Percentiles rank a stretch among this genome's conserved stretches.
phyloP scores from a whole-genome alignment of 2,329 filamentous ascomycete genomes.

The Metarhizium rileyi region DNA sequence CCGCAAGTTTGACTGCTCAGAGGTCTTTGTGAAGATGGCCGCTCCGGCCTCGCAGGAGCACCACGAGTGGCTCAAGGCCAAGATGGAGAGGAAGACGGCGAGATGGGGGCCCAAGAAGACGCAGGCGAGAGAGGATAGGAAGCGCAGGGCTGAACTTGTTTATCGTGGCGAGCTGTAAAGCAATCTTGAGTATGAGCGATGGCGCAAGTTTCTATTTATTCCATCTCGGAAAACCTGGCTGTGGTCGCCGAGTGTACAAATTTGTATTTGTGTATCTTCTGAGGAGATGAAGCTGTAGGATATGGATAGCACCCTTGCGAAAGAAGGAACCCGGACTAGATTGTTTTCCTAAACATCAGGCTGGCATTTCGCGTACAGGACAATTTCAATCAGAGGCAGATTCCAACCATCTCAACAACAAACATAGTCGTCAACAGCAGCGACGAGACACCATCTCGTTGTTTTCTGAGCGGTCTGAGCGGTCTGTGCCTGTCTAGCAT shows the following conservation, averaged over 20 bases:
- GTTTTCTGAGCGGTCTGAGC: not conserved
- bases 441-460: not conserved
- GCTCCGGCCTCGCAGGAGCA: conserved; percentile 40
- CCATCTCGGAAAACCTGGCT: too few relatives aligned
- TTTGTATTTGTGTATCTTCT: too few relatives aligned
- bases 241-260: too few relatives aligned
- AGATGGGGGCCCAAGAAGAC: conserved; percentile 48
- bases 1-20: conserved; percentile 44
- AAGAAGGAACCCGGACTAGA: too few relatives aligned
- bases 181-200: too few relatives aligned
- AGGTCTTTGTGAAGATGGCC: conserved; percentile 49
- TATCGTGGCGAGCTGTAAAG: conserved; percentile 39
- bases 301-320: too few relatives aligned
- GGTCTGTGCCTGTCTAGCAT: not conserved
- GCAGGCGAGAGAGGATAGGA: conserved; percentile 45
- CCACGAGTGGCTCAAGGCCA: conserved; percentile 32
- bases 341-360: too few relatives aligned
- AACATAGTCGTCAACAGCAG: not conserved
- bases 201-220: too few relatives aligned
- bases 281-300: too few relatives aligned
- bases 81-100: conserved; percentile 38
- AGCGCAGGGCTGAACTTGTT: conserved; percentile 43
- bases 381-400: too few relatives aligned
- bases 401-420: too few relatives aligned
- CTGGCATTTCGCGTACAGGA: too few relatives aligned